A percentile compares a stretch with the other conserved stretches of the same genome.
Evolutionary conservation across 2,329 filamentous ascomycete species (phyloP).

Genomic region (Onygena corvina): DNA sequence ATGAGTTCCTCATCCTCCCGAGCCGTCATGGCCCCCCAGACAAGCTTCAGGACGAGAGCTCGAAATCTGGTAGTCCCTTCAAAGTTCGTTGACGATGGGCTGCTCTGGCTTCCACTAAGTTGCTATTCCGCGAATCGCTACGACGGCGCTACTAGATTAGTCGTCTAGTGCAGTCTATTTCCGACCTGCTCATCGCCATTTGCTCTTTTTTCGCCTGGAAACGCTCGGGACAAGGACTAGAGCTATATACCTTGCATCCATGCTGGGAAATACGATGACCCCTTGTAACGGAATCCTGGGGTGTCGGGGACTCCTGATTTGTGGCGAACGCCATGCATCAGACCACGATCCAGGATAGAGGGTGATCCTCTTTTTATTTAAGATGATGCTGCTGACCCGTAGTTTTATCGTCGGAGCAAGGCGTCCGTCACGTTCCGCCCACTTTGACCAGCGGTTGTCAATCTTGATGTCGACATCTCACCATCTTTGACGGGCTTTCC

Average conservation of each 20-base stretch:
- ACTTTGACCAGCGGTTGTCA: not conserved
- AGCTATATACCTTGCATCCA: not conserved
- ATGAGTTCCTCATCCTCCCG: not conserved
- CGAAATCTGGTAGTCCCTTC: not conserved
- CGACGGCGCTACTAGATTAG: not conserved
- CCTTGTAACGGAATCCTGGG: not conserved
- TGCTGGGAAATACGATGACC: not conserved
- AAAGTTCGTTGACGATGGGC: not conserved
- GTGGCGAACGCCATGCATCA: slow-evolving; percentile 1
- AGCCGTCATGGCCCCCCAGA: not conserved
- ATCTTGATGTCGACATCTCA: not conserved
- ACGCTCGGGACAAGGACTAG: not conserved
- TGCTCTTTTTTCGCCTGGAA: not conserved
- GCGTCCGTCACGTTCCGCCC: not conserved
- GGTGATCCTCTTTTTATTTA: not conserved
- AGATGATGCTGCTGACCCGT: not conserved
- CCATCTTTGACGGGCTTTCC: not conserved
- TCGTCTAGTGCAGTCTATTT: not conserved
- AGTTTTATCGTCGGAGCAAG: not conserved
- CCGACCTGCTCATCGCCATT: not conserved
- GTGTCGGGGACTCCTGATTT: too few relatives aligned
- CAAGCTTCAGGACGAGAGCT: not conserved
- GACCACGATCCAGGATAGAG: not conserved
- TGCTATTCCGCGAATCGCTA: too few relatives aligned
- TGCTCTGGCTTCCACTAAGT: not conserved